phyloP scores from a whole-genome alignment of 1,284 basidiomycete genomes.

The Bothia castanella region DNA sequence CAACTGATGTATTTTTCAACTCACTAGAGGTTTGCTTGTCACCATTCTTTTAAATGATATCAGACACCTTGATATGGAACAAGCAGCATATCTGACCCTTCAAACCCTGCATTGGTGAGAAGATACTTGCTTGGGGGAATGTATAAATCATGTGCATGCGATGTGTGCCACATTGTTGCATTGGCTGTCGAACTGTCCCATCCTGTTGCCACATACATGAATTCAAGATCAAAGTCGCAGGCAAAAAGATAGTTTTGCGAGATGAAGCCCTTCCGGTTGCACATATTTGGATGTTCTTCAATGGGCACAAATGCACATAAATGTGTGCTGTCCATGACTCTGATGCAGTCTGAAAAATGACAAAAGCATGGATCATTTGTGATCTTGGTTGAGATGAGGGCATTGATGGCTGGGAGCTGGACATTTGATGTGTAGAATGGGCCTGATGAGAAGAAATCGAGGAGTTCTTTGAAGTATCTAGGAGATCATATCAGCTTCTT shows the following conservation, averaged over 20 bases:
- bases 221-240: too few species aligned
- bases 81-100: neutral
- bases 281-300: neutral
- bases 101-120: neutral
- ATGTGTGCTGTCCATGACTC: neutral
- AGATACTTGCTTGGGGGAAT: neutral
- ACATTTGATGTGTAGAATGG: neutral
- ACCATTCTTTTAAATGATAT: neutral
- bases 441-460: neutral
- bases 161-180: neutral
- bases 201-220: neutral
- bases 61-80: neutral
- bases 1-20: too few species aligned
- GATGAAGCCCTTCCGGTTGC: slow-evolving; percentile 1
- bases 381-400: neutral
- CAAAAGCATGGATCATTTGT: neutral
- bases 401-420: neutral
- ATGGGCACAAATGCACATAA: neutral
- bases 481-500: too few species aligned
- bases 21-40: neutral
- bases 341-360: neutral
- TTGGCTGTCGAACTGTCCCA: neutral
- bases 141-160: neutral
- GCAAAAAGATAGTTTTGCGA: slow-evolving; percentile 7
- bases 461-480: neutral